Evolutionary conservation across 225 moss, liverwort and hornwort species (phyloP).

Genomic region (Thuidium tamariscinum): DNA sequence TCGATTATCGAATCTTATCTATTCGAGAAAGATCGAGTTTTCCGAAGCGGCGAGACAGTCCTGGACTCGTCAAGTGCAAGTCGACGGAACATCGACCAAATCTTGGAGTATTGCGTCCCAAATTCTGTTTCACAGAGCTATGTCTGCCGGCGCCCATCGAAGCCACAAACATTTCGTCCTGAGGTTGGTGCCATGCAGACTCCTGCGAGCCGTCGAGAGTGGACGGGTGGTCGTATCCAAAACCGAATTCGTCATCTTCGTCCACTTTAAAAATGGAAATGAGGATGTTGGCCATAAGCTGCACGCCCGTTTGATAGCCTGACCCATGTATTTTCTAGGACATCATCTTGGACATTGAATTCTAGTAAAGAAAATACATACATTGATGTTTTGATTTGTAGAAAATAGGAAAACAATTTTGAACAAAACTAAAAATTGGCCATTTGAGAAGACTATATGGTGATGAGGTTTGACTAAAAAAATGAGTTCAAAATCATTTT

Average conservation of each 20-base stretch:
- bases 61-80: slow-evolving; percentile 14
- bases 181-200: slow-evolving; percentile 21
- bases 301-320: neutral
- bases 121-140: neutral
- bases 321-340: too few relatives aligned
- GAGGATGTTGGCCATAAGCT: slow-evolving; percentile 30
- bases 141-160: neutral
- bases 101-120: slow-evolving; percentile 11
- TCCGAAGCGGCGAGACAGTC: slow-evolving; percentile 13
- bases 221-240: neutral
- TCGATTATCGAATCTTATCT: neutral
- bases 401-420: too few relatives aligned
- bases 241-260: slow-evolving; percentile 11
- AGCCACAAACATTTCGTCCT: neutral
- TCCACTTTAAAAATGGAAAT: slow-evolving; percentile 11
- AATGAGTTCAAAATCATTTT: too few relatives aligned
- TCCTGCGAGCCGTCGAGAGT: slow-evolving; percentile 9
- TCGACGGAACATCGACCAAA: slow-evolving; percentile 4
- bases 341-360: too few relatives aligned
- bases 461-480: too few relatives aligned
- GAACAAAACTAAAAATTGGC: too few relatives aligned
- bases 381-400: too few relatives aligned
- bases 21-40: slow-evolving; percentile 13
- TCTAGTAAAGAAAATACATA: too few relatives aligned
- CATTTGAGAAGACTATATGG: too few relatives aligned